Evolutionary conservation across 1,139 yeast genomes (phyloP).

Genomic region (Suhomyces wounanorum): DNA sequence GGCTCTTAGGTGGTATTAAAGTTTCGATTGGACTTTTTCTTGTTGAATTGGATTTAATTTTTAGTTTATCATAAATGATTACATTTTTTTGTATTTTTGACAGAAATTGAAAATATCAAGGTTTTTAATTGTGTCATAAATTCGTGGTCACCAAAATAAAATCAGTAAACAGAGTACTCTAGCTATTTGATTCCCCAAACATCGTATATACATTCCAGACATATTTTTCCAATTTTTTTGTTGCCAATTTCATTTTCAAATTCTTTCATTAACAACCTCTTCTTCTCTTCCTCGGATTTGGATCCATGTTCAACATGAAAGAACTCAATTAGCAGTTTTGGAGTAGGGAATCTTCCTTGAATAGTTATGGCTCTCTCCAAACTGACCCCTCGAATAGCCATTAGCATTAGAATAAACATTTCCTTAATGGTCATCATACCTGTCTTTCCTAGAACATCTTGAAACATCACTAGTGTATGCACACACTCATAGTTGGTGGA

Average conservation of each 20-base stretch:
- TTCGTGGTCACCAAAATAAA: neutral
- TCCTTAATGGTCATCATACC: conserved; percentile 74
- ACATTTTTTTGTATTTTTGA: neutral
- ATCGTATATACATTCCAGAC: conserved; percentile 63
- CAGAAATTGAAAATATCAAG: neutral
- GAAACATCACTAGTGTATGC: conserved; percentile 68
- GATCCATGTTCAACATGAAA: conserved; percentile 24
- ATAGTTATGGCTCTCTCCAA: conserved; percentile 81
- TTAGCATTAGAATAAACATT: conserved; percentile 70
- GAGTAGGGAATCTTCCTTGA: conserved; percentile 68
- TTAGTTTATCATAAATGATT: neutral
- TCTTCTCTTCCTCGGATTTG: conserved; percentile 31
- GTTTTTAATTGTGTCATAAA: neutral
- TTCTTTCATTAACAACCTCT: conserved; percentile 41
- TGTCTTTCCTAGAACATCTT: conserved; percentile 69
- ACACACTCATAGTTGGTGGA: conserved; percentile 47
- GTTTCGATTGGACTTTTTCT: too few relatives aligned
- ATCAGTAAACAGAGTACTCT: neutral
- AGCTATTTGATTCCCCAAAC: conserved; percentile 53
- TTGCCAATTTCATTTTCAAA: conserved; percentile 59
- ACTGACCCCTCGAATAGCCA: conserved; percentile 79
- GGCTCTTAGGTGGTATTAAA: too few relatives aligned
- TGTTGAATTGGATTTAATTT: neutral
- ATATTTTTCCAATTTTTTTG: conserved; percentile 57
- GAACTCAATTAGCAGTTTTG: conserved; percentile 48